Base-by-base conservation (phyloP, 495 filamentous ascomycete genomes). In the Pyrenopolyporus hunteri region DNA sequence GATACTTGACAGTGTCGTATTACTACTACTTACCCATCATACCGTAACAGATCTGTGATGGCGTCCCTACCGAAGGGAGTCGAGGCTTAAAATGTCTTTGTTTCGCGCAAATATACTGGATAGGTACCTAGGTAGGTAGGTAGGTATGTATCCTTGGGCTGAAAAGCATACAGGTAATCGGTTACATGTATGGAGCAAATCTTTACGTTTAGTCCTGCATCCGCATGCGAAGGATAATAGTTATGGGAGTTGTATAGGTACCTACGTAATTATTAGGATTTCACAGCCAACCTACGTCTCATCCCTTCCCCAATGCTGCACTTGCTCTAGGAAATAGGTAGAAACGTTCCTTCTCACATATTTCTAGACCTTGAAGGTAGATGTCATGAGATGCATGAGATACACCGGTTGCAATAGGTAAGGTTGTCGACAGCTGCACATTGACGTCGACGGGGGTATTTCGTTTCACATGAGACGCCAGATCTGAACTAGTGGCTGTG, bases 401-500 rank as follows among this genome's bases (percentile, higher is more conserved):
- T n/a, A n/a, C n/a, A n/a, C n/a, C n/a, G n/a, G n/a, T n/a, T n/a
- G n/a, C n/a, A n/a, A n/a, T n/a, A n/a, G n/a, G n/a, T n/a, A n/a
- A n/a, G n/a, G n/a, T n/a, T 45, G 26, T 45, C 42, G 32, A 46
- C 33, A 29, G 42, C 36, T 57, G 52, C 53, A 52, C 48, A 44
- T 59, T 64, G 61, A 64, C 61, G 61, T 64, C 61, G 61, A 59
- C 20, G 28, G 61, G 48, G 33, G 13, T 53, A n/a, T 40, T 51
- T 16, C 23, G 33, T 52, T 52, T 42, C 49, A 52, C 42, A 25
- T 13, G 28, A 51, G 31, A 48, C 42, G 37, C 17, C 20, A 54
- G 26, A 54, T 29, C 13, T 45, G n/a, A 47, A 25, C 22, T 31
- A 11, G 44, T 16, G 23, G 23, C 23, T 31, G 19, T 9, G 26